These are phyloP conservation scores for Blastosporella zonata DNA, from an alignment of 1,284 basidiomycete species.

Conservation along the genomic window DNA sequence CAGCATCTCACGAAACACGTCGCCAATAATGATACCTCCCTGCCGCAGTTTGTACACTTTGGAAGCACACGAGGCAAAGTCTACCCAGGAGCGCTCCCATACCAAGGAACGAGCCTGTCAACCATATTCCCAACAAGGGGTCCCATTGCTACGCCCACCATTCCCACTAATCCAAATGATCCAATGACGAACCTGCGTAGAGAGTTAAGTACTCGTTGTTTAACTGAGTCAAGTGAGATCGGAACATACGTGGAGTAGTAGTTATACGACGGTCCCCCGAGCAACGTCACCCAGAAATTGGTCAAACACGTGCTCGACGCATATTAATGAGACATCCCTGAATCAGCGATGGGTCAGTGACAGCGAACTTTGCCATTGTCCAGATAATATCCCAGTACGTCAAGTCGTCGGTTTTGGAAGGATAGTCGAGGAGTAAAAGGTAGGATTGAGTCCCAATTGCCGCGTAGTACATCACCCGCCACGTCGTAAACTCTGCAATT, in stretches of 20 bases:
- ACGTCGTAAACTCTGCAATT: constrained; percentile 57
- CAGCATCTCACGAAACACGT: constrained; percentile 40
- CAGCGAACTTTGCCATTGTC: constrained; percentile 62
- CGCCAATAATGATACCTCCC: constrained; percentile 55
- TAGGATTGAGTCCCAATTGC: constrained; percentile 59
- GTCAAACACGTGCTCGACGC: constrained; percentile 54
- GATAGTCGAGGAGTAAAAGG: constrained; percentile 65
- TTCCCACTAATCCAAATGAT: not conserved
- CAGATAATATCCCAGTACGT: constrained; percentile 59
- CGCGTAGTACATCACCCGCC: constrained; percentile 66
- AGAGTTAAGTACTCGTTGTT: not conserved
- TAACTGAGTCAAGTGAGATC: not conserved
- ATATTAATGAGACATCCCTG: constrained; percentile 58
- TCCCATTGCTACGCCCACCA: not conserved
- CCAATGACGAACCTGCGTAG: not conserved
- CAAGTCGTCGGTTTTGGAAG: constrained; percentile 55
- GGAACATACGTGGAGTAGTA: constrained; percentile 57
- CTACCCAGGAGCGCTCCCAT: not conserved
- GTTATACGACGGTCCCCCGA: constrained; percentile 60
- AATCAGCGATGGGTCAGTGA: constrained; percentile 66
- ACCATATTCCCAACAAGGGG: not conserved
- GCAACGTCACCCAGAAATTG: constrained; percentile 67
- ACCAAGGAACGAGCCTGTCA: not conserved
- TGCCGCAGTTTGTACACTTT: constrained; percentile 53
- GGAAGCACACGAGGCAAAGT: constrained; percentile 8